Conservation (phyloP, 208 protist genomes). For the Tritrichomonas musculus region DNA sequence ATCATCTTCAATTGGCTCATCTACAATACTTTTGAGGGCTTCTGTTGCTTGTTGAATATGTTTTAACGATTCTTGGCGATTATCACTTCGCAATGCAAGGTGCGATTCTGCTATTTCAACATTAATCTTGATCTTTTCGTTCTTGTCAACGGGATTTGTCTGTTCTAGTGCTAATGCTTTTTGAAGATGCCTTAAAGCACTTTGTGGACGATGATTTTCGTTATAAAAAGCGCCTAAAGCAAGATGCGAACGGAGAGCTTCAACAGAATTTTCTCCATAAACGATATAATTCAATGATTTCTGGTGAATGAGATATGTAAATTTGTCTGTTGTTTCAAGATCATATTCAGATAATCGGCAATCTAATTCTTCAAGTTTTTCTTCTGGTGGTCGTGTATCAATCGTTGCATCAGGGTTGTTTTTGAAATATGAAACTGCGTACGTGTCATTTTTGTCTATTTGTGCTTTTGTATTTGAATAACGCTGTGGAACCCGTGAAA, state of each 20-base stretch:
- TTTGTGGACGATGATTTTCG: neutral
- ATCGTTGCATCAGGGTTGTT: neutral
- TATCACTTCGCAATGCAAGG: neutral
- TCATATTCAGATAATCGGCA: neutral
- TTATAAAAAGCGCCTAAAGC: neutral
- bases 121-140: neutral
- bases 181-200: slow-evolving; percentile 1
- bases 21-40: neutral
- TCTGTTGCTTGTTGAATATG: neutral
- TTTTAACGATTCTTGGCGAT: neutral
- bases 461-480: neutral
- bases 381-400: neutral
- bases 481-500: slow-evolving; percentile 4
- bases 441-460: neutral
- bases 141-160: neutral
- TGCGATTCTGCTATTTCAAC: slow-evolving; percentile 18
- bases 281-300: slow-evolving; percentile 10
- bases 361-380: neutral
- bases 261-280: neutral
- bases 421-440: slow-evolving; percentile 3
- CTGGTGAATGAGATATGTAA: neutral
- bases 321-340: neutral
- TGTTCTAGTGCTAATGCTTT: neutral
- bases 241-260: neutral
- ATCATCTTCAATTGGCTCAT: neutral